Conservation (phyloP, 805 yeast species). For the Scheffersomyces stipitis region DNA sequence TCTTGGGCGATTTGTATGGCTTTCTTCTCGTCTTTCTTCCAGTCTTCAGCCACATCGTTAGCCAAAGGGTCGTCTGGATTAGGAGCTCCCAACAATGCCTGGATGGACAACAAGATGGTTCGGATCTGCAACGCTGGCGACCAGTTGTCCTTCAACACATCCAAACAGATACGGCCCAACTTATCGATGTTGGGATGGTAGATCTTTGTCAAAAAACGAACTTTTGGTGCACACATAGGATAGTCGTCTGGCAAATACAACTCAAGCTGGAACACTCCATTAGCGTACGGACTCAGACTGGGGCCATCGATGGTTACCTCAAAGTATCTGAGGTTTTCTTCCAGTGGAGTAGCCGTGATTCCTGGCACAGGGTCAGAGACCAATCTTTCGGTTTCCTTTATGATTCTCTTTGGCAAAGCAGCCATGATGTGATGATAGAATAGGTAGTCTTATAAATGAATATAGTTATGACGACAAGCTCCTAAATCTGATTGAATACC, state of each 20-base stretch:
- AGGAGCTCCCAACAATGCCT: conserved; percentile 92
- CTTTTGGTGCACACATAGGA: conserved; percentile 97
- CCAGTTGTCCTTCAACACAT: conserved; percentile 94
- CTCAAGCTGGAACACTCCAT: conserved; percentile 78
- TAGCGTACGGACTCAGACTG: conserved; percentile 82
- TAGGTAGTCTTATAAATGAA: no score
- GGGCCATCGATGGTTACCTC: conserved; percentile 94
- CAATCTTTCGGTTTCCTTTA: conserved; percentile 92
- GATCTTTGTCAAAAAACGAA: conserved; percentile 87
- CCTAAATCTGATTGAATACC: no score
- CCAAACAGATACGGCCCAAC: conserved; percentile 92
- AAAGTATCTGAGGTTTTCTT: conserved; percentile 89
- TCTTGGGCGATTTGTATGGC: conserved; percentile 81
- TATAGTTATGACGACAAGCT: no score
- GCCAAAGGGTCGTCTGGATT: conserved; percentile 98
- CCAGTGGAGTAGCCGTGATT: conserved; percentile 89
- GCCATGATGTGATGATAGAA: no score
- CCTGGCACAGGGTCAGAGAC: conserved; percentile 97
- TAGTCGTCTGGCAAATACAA: conserved; percentile 93
- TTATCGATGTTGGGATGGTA: conserved; percentile 97
- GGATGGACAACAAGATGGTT: conserved; percentile 86
- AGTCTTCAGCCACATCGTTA: conserved; percentile 94
- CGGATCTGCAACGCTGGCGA: conserved; percentile 96
- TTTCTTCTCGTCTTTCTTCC: conserved; percentile 80
- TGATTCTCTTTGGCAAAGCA: conserved; percentile 84